Percentiles rank a stretch among this genome's conserved stretches.
phyloP scores from a whole-genome alignment of 2,329 filamentous ascomycete species.

The Sporothrix globosa region DNA sequence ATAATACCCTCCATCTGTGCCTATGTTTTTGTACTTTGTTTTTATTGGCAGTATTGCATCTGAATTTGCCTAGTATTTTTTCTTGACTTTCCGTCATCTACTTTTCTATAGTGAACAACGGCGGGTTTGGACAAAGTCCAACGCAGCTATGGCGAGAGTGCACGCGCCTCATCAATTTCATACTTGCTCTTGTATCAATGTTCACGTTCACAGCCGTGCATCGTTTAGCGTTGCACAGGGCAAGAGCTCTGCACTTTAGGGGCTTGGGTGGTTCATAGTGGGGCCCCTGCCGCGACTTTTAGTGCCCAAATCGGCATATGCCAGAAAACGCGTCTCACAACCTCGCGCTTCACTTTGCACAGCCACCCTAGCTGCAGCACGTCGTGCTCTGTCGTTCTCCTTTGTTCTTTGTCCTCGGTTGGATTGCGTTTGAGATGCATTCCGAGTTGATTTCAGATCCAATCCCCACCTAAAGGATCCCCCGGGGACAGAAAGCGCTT shows the following conservation, averaged over 20 bases:
- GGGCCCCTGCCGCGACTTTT: neutral
- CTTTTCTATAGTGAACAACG: neutral
- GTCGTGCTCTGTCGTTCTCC: neutral
- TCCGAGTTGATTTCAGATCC: neutral
- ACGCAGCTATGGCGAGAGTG: too few relatives aligned
- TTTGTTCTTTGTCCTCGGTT: neutral
- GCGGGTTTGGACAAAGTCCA: neutral
- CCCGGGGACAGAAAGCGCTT: too few relatives aligned
- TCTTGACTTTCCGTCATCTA: neutral
- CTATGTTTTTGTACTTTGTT: neutral
- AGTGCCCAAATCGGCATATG: neutral
- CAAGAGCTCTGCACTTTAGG: neutral
- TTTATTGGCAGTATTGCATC: neutral
- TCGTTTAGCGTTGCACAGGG: neutral
- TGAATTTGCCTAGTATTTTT: neutral
- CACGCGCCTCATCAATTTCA: too few relatives aligned
- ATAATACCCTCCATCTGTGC: slow-evolving; percentile 12
- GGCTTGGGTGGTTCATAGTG: neutral
- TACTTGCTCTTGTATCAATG: too few relatives aligned
- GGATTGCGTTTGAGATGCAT: slow-evolving; percentile 1
- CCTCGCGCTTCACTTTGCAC: slow-evolving; percentile 1
- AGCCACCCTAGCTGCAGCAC: neutral
- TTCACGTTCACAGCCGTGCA: neutral
- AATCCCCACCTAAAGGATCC: neutral
- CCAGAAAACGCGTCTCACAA: slow-evolving; percentile 21